Conservation (phyloP, 192 early-diverging fungal genomes). For the Backusella australiensis region DNA sequence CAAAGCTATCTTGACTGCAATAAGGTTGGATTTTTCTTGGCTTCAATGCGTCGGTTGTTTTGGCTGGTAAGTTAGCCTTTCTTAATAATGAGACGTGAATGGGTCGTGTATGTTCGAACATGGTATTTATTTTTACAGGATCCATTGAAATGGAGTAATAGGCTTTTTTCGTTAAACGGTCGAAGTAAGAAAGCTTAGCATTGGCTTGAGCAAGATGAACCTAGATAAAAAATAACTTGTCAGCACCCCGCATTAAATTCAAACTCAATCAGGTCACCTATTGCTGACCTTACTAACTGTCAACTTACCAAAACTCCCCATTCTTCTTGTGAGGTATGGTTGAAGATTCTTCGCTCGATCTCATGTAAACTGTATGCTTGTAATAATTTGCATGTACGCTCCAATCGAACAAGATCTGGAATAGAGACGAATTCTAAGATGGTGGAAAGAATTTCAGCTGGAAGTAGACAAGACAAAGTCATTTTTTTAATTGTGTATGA, state of each 20-base stretch:
- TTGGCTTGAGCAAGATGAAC: constrained; percentile 27
- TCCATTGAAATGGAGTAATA: constrained; percentile 26
- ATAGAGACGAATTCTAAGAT: constrained; percentile 17
- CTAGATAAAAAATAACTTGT: constrained; percentile 1
- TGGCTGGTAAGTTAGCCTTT: neutral
- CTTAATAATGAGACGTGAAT: constrained; percentile 28
- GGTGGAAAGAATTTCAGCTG: constrained; percentile 21
- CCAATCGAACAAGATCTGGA: constrained; percentile 20
- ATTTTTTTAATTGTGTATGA: neutral
- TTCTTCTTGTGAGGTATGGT: neutral
- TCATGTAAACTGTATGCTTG: constrained; percentile 14
- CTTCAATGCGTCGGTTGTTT: neutral
- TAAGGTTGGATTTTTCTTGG: constrained; percentile 1
- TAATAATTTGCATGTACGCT: constrained; percentile 17
- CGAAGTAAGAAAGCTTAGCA: constrained; percentile 24
- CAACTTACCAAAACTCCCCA: constrained; percentile 16
- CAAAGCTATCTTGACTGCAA: constrained; percentile 16
- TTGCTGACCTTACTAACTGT: neutral
- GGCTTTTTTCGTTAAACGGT: constrained; percentile 21
- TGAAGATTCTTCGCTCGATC: constrained; percentile 11
- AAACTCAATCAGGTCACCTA: constrained; percentile 1
- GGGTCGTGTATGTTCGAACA: constrained; percentile 30
- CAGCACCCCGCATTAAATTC: neutral
- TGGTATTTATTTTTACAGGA: constrained; percentile 28
- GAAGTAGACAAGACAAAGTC: constrained; percentile 4